Base-by-base conservation (phyloP, 2,329 filamentous ascomycete genomes). In the Polytolypa hystricis region DNA sequence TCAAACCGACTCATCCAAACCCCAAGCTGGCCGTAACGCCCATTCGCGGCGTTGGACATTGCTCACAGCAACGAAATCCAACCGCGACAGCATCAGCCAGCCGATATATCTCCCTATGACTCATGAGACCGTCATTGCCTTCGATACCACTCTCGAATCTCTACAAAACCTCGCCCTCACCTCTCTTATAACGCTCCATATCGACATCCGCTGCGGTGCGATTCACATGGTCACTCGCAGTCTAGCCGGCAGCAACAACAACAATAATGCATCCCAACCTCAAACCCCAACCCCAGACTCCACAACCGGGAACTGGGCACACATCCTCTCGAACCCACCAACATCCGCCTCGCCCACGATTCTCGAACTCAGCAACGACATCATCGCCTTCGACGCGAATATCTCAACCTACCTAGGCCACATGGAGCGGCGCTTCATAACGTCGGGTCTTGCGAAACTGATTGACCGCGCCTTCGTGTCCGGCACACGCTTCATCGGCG, bases 321-420 rank as follows among this genome's bases (percentile, higher is more conserved):
- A 65, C 40, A 62, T 66, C 39, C 46, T 67, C 19, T 44, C 56
- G 30, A 55, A 56, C 23, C 58, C 55, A 18, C 64, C 64, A 10
- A 60, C 59, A 3, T 57, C 64, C 5, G 64, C 64, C 15, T 65
- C 61, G 2, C 77, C 84, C 3, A 71, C 79, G 37, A 81, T 98
- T 30, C 66, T 96, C n/a, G 70, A 72, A 12, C 74, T 98, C 37
- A 93, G 94, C 62, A 73, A 77, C 31, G 81, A 86, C 43, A 71
- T 98, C 19, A 78, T 93, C n/a, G 69, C 76, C 17, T 93, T 93
- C 57, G 87, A 95, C 56, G 85, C 89, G 50, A 86, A 81, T 15
- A 71, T 86, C 25, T 74, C 77, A 3, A 71, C 72, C 2, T 84
- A 81, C 55, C 70, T 96, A 4, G 79, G 83, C 3, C 62, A 73